Evolutionary conservation across 2,329 filamentous ascomycete species (phyloP), one percentile per base, ranked within the genome.

Genomic region (Zymoseptoria tritici): DNA sequence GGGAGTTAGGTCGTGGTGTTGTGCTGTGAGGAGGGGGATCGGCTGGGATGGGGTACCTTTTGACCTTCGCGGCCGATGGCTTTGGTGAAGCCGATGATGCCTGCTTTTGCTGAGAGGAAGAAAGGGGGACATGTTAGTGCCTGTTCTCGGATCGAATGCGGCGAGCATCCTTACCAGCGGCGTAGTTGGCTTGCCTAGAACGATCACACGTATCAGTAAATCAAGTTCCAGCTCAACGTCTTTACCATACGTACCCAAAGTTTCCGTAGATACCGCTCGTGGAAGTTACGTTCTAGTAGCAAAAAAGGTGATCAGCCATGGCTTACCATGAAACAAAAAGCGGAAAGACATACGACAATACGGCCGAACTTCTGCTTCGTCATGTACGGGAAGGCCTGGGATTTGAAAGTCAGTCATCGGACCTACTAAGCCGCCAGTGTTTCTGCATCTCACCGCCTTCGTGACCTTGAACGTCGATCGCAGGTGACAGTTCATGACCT

Each of bases 341-440:
- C 3, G 3, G 31, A 13, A 16, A 13, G 31, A 42, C 36, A 16
- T 11, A 42, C 36, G 9, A 97, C 82, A 60, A 97, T 86, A 70
- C 93, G 90, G 66, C 93, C 93, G 71, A 96, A 97, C 82, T 97
- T 97, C 76, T 97, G 93, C 83, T 97, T 96, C 56, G 97, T 82
- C 82, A 97, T 90, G 76, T 94, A 88, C 54, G 93, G 93, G 90
- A 92, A 97, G 20, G 93, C 93, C 36, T 42, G 36, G 16, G 11
- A 42, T 13, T 3, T 3, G 2, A 42, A 6, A 3, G 31, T 42
- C 36, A 42, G 36, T 16, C 11, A 16, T 42, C 36, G 36, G 4
- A 16, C 9, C 16, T 6, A 2, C 11, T 2, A 42, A 42, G 11
- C 36, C 2, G 36, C 13, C 13, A 46, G 4, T 46, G 2, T 7